Conservation (phyloP, 2,329 filamentous ascomycete genomes). For the Malbranchea zuffiana region DNA sequence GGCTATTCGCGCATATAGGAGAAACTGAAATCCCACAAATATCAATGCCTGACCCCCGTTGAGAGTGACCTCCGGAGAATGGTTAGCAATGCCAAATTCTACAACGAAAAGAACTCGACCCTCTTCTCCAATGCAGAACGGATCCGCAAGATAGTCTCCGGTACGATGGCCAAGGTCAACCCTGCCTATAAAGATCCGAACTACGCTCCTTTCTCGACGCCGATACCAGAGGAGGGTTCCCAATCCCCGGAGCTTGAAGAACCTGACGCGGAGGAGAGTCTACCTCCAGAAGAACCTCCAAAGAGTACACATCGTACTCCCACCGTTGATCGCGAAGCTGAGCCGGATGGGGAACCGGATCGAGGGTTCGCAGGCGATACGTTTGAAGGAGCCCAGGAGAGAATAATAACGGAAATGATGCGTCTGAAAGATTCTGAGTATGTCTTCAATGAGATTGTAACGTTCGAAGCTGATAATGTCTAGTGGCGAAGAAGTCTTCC, state of each 20-base stretch:
- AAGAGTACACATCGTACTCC: slow-evolving; percentile 6
- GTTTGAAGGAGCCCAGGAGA: slow-evolving; percentile 79
- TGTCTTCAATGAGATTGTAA: slow-evolving; percentile 21
- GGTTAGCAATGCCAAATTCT: slow-evolving; percentile 77
- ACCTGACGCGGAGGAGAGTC: slow-evolving; percentile 34
- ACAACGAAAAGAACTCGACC: slow-evolving; percentile 60
- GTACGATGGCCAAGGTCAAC: slow-evolving; percentile 78
- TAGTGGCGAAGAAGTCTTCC: slow-evolving; percentile 56
- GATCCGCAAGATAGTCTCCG: slow-evolving; percentile 73
- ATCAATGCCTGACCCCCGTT: slow-evolving; percentile 59
- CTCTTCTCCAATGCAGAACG: slow-evolving; percentile 77
- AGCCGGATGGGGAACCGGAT: not conserved
- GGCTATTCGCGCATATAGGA: slow-evolving; percentile 28
- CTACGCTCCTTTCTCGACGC: slow-evolving; percentile 63
- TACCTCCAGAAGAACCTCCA: not conserved
- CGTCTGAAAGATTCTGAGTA: slow-evolving; percentile 56
- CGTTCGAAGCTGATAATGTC: slow-evolving; percentile 11
- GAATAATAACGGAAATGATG: slow-evolving; percentile 66
- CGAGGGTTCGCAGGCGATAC: slow-evolving; percentile 56
- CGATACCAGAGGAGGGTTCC: slow-evolving; percentile 58
- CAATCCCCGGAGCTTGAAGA: too few species aligned
- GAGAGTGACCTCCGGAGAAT: slow-evolving; percentile 83
- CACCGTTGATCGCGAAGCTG: slow-evolving; percentile 19
- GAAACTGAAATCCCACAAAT: slow-evolving; percentile 59
- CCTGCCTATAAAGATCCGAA: slow-evolving; percentile 62